phyloP scores from a whole-genome alignment of 352 stramenopile genomes.

The Labyrinthula sp. region DNA sequence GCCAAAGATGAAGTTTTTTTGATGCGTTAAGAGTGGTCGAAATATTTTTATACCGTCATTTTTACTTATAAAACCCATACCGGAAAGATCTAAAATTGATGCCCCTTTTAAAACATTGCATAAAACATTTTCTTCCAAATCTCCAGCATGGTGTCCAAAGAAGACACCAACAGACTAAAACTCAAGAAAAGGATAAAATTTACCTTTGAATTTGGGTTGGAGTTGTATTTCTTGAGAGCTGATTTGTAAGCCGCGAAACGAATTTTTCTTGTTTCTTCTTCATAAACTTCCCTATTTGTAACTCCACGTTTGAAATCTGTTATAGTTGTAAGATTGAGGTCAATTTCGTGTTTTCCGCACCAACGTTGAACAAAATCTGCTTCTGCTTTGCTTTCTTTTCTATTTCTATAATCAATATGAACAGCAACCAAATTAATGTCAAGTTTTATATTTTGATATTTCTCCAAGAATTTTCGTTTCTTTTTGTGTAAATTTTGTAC shows the following conservation, averaged over 20 bases:
- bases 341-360: slow-evolving; percentile 41
- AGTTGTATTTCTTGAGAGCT: slow-evolving; percentile 31
- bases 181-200: slow-evolving; percentile 35
- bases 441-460: too few species aligned
- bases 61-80: slow-evolving; percentile 53
- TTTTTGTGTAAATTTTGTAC: too few species aligned
- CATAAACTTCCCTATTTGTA: slow-evolving; percentile 79
- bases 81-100: slow-evolving; percentile 69
- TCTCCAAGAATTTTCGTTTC: slow-evolving; percentile 6
- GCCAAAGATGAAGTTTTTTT: slow-evolving; percentile 78
- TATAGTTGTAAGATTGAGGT: slow-evolving; percentile 50
- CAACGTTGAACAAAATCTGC: slow-evolving; percentile 68
- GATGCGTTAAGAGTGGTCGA: slow-evolving; percentile 67
- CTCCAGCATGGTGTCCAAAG: slow-evolving; percentile 80
- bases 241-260: slow-evolving; percentile 70
- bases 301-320: slow-evolving; percentile 66
- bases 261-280: slow-evolving; percentile 69
- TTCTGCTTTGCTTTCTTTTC: slow-evolving; percentile 65
- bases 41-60: slow-evolving; percentile 56
- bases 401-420: slow-evolving; percentile 91
- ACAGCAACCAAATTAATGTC: slow-evolving; percentile 50
- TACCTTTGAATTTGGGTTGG: slow-evolving; percentile 1
- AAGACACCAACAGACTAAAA: slow-evolving; percentile 82
- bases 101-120: slow-evolving; percentile 86
- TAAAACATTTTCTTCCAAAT: slow-evolving; percentile 93